phyloP scores from a whole-genome alignment of 345 rosid genomes.

The Dipteronia dyeriana region DNA sequence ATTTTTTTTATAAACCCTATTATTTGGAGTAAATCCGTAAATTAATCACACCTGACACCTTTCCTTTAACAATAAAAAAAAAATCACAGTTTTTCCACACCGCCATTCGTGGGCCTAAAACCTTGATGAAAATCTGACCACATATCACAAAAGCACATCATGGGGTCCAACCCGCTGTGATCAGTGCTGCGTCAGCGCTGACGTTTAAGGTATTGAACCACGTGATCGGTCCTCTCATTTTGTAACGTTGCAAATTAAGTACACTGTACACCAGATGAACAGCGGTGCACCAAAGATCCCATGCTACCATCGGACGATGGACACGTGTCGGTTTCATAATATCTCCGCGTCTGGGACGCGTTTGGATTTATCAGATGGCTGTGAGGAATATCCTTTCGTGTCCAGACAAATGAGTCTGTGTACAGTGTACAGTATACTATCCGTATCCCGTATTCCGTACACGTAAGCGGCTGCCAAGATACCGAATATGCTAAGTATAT shows the following conservation, averaged over 20 bases:
- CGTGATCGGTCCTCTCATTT: not conserved
- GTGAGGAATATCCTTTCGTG: too few species aligned
- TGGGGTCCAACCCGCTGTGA: not conserved
- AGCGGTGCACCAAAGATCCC: not conserved
- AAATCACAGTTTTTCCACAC: too few species aligned
- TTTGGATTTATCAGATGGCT: not conserved
- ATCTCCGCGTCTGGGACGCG: not conserved
- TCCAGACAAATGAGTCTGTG: not conserved
- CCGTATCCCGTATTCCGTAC: too few species aligned
- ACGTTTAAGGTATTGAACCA: not conserved
- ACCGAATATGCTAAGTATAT: too few species aligned
- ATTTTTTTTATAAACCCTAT: too few species aligned
- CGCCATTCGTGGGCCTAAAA: too few species aligned
- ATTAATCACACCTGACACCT: too few species aligned
- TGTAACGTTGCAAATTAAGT: not conserved
- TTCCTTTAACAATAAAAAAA: too few species aligned
- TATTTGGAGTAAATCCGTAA: too few species aligned
- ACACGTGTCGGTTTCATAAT: conserved; percentile 13
- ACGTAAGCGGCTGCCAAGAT: too few species aligned
- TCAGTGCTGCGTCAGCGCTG: conserved; percentile 22
- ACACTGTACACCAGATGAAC: not conserved
- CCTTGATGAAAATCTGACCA: not conserved
- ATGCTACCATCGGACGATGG: not conserved
- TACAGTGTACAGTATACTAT: too few species aligned
- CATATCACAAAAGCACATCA: not conserved